Conservation (phyloP, 352 stramenopile genomes). For the Globisporangium nagaii region DNA sequence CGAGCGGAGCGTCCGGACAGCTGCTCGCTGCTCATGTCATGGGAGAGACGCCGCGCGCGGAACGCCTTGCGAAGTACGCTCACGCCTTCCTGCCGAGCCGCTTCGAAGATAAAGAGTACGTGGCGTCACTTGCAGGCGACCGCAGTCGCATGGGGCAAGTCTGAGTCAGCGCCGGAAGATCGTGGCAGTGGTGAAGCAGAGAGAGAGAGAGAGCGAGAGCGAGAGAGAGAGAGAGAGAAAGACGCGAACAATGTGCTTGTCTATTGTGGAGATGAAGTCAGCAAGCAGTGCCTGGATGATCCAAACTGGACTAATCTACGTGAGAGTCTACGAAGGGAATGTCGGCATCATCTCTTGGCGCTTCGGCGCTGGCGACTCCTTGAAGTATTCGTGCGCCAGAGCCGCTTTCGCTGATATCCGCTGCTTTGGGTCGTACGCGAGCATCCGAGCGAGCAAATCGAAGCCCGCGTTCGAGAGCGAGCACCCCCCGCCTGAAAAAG, state of each 20-base stretch:
- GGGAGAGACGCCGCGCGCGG: slow-evolving; percentile 32
- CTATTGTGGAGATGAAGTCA: too few relatives aligned
- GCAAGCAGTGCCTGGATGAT: too few relatives aligned
- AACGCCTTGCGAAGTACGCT: slow-evolving; percentile 39
- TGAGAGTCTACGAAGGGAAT: slow-evolving; percentile 35
- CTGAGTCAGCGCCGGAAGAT: slow-evolving; percentile 11
- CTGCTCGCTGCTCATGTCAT: slow-evolving; percentile 63
- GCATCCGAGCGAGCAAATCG: slow-evolving; percentile 56
- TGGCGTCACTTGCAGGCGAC: slow-evolving; percentile 46
- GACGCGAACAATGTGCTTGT: too few relatives aligned
- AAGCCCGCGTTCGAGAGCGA: slow-evolving; percentile 73
- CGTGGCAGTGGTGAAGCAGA: too few relatives aligned
- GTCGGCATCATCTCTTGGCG: slow-evolving; percentile 74
- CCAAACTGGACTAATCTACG: too few relatives aligned
- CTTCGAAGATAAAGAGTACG: slow-evolving; percentile 55
- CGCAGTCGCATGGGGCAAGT: slow-evolving; percentile 51
- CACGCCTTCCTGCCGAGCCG: slow-evolving; percentile 54
- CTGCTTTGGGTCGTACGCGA: slow-evolving; percentile 63
- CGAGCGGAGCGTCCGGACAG: slow-evolving; percentile 62
- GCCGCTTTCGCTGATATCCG: slow-evolving; percentile 79
- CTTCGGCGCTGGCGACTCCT: slow-evolving; percentile 58
- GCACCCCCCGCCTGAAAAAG: slow-evolving; percentile 45
- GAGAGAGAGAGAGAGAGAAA: too few relatives aligned
- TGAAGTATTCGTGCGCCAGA: slow-evolving; percentile 79
- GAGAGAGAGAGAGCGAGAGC: too few relatives aligned